Percentiles rank a stretch among this genome's conserved stretches.
phyloP scores from a whole-genome alignment of 345 rosid species.

The Diplotaxis tenuifolia region DNA sequence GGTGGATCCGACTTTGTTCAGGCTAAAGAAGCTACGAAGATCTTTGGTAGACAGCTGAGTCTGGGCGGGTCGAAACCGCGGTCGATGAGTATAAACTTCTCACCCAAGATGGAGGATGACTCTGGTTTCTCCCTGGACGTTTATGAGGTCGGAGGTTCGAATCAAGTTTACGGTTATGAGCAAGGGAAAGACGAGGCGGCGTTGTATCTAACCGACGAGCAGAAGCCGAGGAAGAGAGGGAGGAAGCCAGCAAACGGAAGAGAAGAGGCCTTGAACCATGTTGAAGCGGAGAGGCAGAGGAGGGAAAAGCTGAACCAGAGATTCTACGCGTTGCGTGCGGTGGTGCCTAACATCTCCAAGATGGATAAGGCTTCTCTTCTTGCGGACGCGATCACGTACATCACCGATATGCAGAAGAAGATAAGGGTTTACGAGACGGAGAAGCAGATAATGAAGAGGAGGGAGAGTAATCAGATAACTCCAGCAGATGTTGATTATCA shows the following conservation, averaged over 20 bases:
- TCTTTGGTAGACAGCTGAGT: slow-evolving; percentile 82
- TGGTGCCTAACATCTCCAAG: slow-evolving; percentile 92
- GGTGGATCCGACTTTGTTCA: slow-evolving; percentile 58
- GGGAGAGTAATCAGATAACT: slow-evolving; percentile 40
- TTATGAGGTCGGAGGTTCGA: slow-evolving; percentile 46
- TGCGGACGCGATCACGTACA: slow-evolving; percentile 82
- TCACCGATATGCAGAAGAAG: slow-evolving; percentile 78
- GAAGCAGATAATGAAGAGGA: slow-evolving; percentile 50
- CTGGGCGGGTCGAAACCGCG: slow-evolving; percentile 66
- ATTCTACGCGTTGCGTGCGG: slow-evolving; percentile 86
- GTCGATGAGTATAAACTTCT: slow-evolving; percentile 72
- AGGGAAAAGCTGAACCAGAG: slow-evolving; percentile 97
- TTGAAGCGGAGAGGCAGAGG: slow-evolving; percentile 94
- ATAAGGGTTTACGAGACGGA: slow-evolving; percentile 77
- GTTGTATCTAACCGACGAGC: slow-evolving; percentile 56
- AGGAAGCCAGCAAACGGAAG: slow-evolving; percentile 98
- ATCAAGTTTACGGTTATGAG: slow-evolving; percentile 58
- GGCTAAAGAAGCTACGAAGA: slow-evolving; percentile 64
- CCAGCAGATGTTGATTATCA: slow-evolving; percentile 71
- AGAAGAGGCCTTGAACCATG: slow-evolving; percentile 93
- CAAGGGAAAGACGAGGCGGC: slow-evolving; percentile 63
- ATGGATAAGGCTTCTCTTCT: slow-evolving; percentile 96
- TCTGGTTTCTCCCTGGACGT: slow-evolving; percentile 58
- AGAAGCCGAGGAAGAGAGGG: slow-evolving; percentile 92
- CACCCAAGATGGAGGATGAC: slow-evolving; percentile 88